Base-by-base conservation (phyloP, 805 yeast genomes). In the Candida odintsovae region DNA sequence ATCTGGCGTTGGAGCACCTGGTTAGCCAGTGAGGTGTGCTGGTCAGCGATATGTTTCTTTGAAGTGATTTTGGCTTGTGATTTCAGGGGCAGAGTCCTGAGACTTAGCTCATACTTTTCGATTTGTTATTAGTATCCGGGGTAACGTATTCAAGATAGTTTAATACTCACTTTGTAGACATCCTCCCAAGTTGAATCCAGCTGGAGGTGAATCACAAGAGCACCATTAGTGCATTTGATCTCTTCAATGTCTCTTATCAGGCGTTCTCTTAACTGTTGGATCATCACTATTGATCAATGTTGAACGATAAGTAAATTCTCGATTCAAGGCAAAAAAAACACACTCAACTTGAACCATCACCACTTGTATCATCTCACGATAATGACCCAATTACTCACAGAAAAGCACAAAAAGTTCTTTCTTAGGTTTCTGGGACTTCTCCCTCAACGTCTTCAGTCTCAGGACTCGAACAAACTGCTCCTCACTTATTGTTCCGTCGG, bases 381-480 rank as follows among this genome's bases (percentile, higher is more conserved):
- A 33, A 33, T 33, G 36, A 33, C 29, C 18, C 38, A 40, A 11
- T 41, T 49, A 6, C 33, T 31, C 16, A 19, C 26, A 13, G 28
- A 42, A 6, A 63, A 61, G 38, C 74, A 69, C 50, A 43, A 52
- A 11, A 66, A 58, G 43, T 83, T 71, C 73, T 65, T 78, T 66
- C 54, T 69, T 48, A 62, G 82, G 50, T 76, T 83, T 51, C 64
- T 83, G 35, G 61, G 61, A 2, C 55, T 82, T 15, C 68, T 84
- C 6, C 90, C 92, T 0, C 54, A 73, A 2, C 64, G 70, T 16
- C 73, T 70, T 19, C 83, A 86, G 53, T 56, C 75, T 0, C 82
- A 83, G 48, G 96, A 86, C 56, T 75, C 87, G 6, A 84, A 83
- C 55, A 78, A 76, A 51, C 58, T 88, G 41, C 79, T 92, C 6